Evolutionary conservation across 208 protist genomes (phyloP).

Genomic region (Histomonas meleagridis): DNA sequence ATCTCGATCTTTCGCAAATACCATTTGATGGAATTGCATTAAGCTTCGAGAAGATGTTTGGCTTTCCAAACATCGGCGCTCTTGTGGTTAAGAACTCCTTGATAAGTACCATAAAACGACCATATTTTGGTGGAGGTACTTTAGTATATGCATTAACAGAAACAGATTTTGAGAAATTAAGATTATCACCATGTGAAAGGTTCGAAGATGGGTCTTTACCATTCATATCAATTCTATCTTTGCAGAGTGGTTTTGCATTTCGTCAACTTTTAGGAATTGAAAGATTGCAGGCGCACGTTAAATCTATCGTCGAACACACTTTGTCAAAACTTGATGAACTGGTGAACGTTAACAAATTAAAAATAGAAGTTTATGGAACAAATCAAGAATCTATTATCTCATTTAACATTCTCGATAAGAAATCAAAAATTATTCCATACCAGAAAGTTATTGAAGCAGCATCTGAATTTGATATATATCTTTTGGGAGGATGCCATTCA

Average conservation of each 20-base stretch:
- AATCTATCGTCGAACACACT: no score
- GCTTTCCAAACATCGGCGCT: not conserved
- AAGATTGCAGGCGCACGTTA: no score
- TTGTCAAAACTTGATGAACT: no score
- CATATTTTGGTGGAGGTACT: constrained; percentile 9
- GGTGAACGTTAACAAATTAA: no score
- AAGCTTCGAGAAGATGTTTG: not conserved
- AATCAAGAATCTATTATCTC: not conserved
- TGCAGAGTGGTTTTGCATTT: no score
- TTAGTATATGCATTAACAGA: not conserved
- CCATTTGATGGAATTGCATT: not conserved
- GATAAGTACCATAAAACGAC: not conserved
- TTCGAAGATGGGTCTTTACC: constrained; percentile 19
- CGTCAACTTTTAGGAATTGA: no score
- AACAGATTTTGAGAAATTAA: not conserved
- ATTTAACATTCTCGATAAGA: constrained; percentile 7
- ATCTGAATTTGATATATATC: not conserved
- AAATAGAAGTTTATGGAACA: no score
- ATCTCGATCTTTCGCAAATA: not conserved
- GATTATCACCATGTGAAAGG: not conserved
- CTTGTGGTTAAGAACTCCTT: not conserved
- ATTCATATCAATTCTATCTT: not conserved
- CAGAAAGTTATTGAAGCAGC: not conserved
- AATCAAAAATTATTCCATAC: not conserved
- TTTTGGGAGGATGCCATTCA: not conserved